These are phyloP conservation scores for Ziziphus jujuba DNA, from an alignment of 306 rosid species.

Conservation along the genomic window DNA sequence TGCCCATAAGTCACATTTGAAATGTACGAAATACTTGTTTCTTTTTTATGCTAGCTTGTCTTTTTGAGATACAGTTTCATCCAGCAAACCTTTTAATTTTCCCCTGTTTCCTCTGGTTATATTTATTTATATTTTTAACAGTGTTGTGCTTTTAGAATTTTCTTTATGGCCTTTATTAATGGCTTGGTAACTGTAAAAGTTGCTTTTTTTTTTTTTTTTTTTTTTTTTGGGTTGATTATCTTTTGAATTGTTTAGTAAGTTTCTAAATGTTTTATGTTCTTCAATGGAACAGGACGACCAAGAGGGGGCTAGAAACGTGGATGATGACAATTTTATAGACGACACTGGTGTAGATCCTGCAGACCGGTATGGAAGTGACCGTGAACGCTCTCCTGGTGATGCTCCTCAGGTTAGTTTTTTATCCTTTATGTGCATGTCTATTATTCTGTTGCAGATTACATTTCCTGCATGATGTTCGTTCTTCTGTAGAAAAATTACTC, in stretches of 20 bases:
- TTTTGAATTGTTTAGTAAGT: conserved; percentile 23
- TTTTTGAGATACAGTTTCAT: too few relatives aligned
- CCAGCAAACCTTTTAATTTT: too few relatives aligned
- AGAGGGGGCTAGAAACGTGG: conserved; percentile 70
- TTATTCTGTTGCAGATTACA: background rate
- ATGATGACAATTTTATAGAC: conserved; percentile 96
- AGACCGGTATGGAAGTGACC: conserved; percentile 56
- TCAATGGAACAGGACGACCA: conserved; percentile 67
- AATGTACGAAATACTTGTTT: too few relatives aligned
- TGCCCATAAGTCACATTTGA: too few relatives aligned
- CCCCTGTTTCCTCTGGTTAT: too few relatives aligned
- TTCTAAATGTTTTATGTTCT: conserved; percentile 21
- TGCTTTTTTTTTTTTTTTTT: background rate
- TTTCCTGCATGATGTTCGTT: background rate
- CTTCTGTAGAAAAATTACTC: background rate
- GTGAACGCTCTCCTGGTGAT: conserved; percentile 69
- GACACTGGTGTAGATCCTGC: conserved; percentile 88
- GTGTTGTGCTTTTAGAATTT: too few relatives aligned
- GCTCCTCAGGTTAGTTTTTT: conserved; percentile 68
- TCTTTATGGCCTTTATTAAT: too few relatives aligned
- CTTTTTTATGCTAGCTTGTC: too few relatives aligned
- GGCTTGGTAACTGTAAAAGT: too few relatives aligned
- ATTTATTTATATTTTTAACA: too few relatives aligned
- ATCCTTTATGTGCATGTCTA: background rate
- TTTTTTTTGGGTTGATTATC: background rate